Evolutionary conservation across 106 monocot genomes (phyloP).

Genomic region (Narthecium ossifragum): DNA sequence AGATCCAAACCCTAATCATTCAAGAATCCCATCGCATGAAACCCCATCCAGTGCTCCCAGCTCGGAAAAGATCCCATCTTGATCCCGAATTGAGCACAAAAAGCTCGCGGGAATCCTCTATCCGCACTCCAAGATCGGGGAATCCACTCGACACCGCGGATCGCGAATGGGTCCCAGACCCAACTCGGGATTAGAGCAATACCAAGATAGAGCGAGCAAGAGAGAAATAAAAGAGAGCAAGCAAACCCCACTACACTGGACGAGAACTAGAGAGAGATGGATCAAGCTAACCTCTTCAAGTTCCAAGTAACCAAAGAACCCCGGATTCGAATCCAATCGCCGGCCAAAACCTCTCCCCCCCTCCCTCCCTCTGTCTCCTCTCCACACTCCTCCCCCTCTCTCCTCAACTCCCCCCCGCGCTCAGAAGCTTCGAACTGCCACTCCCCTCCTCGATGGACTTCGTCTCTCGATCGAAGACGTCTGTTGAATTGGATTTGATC

Average conservation of each 20-base stretch:
- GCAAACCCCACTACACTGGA: not conserved
- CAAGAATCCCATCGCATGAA: no score
- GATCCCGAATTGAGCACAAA: not conserved
- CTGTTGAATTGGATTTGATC: conserved; percentile 4
- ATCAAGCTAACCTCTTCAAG: conserved; percentile 1
- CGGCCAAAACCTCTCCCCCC: not conserved
- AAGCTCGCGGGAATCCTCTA: not conserved
- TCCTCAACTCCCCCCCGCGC: not conserved
- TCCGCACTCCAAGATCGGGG: not conserved
- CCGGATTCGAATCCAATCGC: not conserved
- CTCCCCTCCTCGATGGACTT: not conserved
- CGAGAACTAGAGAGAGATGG: not conserved
- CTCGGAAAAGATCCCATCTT: not conserved
- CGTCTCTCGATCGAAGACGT: no score
- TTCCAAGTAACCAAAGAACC: not conserved
- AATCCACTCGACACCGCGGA: conserved; percentile 3
- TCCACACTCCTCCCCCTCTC: not conserved
- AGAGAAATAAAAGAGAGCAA: not conserved
- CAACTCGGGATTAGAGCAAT: not conserved
- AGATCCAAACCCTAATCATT: no score
- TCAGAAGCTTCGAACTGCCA: no score
- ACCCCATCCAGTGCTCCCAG: no score
- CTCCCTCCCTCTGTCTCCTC: no score
- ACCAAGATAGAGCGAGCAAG: not conserved
- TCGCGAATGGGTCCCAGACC: conserved; percentile 1